These are phyloP conservation scores for Aspergillus novoparasiticus DNA, from an alignment of 2,329 filamentous ascomycete genomes.

Conservation along the genomic window DNA sequence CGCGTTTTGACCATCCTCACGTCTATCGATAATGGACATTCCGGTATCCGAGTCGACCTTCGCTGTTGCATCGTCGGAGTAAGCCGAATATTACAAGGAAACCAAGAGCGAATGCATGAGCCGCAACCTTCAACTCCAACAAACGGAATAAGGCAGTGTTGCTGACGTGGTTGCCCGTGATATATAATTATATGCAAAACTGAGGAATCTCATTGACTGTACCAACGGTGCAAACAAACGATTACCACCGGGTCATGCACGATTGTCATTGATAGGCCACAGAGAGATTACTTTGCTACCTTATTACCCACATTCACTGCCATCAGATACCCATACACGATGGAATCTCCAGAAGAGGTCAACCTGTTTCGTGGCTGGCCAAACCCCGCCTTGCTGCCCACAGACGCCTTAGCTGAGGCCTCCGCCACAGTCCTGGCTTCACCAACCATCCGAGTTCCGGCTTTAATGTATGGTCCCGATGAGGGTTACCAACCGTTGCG, in stretches of 20 bases:
- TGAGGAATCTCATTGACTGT: neutral
- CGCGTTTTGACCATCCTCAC: neutral
- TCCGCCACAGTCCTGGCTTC: slow-evolving; percentile 64
- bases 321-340: neutral
- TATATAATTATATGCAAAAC: neutral
- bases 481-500: slow-evolving; percentile 72
- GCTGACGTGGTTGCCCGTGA: neutral
- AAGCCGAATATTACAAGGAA: neutral
- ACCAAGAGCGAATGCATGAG: neutral
- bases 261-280: neutral
- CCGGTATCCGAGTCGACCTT: neutral
- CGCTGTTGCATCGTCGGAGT: neutral
- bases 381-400: slow-evolving; percentile 65
- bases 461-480: slow-evolving; percentile 80
- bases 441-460: slow-evolving; percentile 60
- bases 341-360: slow-evolving; percentile 29
- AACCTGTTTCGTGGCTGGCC: slow-evolving; percentile 52
- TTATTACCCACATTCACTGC: neutral
- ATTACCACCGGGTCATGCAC: neutral
- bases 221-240: neutral
- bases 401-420: slow-evolving; percentile 62
- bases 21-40: neutral
- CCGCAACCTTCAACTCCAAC: neutral
- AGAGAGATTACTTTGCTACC: neutral
- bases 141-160: neutral